phyloP scores from a whole-genome alignment of 805 yeast genomes.

The Metschnikowia vanudenii region DNA sequence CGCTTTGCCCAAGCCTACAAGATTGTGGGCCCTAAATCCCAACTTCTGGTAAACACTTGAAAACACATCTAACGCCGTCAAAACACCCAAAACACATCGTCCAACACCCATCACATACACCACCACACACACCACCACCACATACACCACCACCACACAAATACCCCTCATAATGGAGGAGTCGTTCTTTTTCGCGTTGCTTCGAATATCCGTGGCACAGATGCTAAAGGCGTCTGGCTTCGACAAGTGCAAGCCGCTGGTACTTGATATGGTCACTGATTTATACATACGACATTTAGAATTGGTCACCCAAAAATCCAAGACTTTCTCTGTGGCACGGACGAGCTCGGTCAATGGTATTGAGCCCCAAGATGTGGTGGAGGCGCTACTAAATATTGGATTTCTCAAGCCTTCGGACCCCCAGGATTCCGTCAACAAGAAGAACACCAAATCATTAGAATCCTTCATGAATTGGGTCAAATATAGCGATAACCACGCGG shows the following conservation, averaged over 20 bases:
- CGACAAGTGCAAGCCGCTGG: slow-evolving; percentile 69
- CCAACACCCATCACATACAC: too few species aligned
- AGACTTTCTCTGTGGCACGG: slow-evolving; percentile 46
- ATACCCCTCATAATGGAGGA: slow-evolving; percentile 31
- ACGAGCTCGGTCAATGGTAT: slow-evolving; percentile 39
- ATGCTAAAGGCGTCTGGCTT: slow-evolving; percentile 79
- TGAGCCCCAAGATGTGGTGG: slow-evolving; percentile 64
- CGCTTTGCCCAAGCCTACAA: too few species aligned
- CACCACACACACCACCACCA: not conserved
- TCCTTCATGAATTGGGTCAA: slow-evolving; percentile 38
- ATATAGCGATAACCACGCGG: slow-evolving; percentile 27
- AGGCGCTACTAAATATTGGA: slow-evolving; percentile 64
- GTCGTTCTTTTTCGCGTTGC: slow-evolving; percentile 37
- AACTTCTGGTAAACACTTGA: too few species aligned
- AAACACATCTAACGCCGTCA: too few species aligned
- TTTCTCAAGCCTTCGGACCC: slow-evolving; percentile 53
- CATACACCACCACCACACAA: too few species aligned
- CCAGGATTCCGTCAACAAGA: slow-evolving; percentile 44
- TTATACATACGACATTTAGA: slow-evolving; percentile 63
- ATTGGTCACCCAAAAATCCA: slow-evolving; percentile 51
- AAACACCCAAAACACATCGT: too few species aligned
- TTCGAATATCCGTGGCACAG: slow-evolving; percentile 47
- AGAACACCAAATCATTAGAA: slow-evolving; percentile 37
- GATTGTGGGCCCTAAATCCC: too few species aligned
- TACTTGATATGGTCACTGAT: slow-evolving; percentile 77